Evolutionary conservation across 2,329 filamentous ascomycete genomes (phyloP), one percentile per base, ranked within the genome.

Genomic region (Monilinia vaccinii-corymbosi): DNA sequence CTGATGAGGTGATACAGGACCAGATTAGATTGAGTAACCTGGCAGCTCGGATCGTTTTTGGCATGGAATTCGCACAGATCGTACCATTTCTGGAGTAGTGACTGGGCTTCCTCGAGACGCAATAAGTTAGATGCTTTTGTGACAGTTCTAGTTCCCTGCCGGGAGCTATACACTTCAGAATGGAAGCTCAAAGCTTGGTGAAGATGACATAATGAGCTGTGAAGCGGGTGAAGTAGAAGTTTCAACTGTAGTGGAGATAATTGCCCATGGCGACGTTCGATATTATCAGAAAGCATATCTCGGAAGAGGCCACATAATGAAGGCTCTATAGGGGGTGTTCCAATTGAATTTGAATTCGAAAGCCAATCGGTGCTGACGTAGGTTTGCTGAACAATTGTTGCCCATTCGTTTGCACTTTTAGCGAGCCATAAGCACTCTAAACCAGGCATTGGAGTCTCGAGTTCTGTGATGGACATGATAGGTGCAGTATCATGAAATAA

Each of bases 1-100:
- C 81, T 85, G 69, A 89, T 84, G 46, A 89, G 77, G 66, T 90
- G 86, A 71, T 86, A 89, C 62, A 89, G 79, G 47, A 87, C 80
- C 46, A 89, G 73, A 68, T 85, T 88, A 64, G 82, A 84, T 66
- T 81, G 80, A 68, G 82, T 87, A 64, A 84, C 76, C 18, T 80
- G 73, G 64, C 85, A 87, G 51, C 74, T 72, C 1, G 80, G 78
- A 67, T 84, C 79, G n/a, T 75, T 72, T 68, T 82, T 81, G 66
- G 76, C 73, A 69, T 83, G 79, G 13, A 75, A 72, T 62, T 81
- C 78, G 42, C 82, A 81, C n/a, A 89, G 74, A 62, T 83, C 79
- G 71, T 86, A 86, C 86, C 86, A 90, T 60, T 81, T 81, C 63
- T 83, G 79, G 8, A 89, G 74, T 31, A 88, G 73, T 0, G 75